phyloP scores from a whole-genome alignment of 441 rosid species.

The Capsella rubella region DNA sequence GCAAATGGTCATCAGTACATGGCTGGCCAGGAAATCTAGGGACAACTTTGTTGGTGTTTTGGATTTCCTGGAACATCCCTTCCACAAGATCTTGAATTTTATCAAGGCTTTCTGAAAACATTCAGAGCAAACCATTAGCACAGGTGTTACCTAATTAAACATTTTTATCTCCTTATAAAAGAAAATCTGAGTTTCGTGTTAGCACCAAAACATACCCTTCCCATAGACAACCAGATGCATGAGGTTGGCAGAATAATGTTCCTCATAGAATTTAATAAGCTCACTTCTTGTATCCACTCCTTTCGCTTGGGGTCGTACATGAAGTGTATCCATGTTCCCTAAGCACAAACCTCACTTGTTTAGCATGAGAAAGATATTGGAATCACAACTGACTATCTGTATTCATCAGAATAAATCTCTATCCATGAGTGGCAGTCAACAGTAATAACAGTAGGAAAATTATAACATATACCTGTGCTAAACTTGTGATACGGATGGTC shows the following conservation, averaged over 20 bases:
- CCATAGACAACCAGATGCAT: constrained; percentile 87
- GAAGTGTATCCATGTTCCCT: constrained; percentile 95
- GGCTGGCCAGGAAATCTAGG: constrained; percentile 83
- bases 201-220: constrained; percentile 61
- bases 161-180: not conserved
- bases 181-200: constrained; percentile 9
- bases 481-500: constrained; percentile 91
- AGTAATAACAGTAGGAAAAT: not conserved
- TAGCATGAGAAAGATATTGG: constrained; percentile 11
- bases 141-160: not conserved
- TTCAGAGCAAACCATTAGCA: constrained; percentile 35
- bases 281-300: constrained; percentile 82
- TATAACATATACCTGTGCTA: constrained; percentile 67
- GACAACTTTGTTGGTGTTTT: constrained; percentile 55
- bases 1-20: constrained; percentile 79
- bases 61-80: constrained; percentile 76
- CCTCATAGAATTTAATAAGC: constrained; percentile 82
- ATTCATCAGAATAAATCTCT: constrained; percentile 8
- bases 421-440: constrained; percentile 5
- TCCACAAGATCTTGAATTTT: constrained; percentile 70
- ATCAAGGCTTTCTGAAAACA: constrained; percentile 72
- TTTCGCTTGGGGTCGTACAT: constrained; percentile 75
- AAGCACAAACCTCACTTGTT: constrained; percentile 34
- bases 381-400: constrained; percentile 27
- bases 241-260: constrained; percentile 88